A percentile compares a stretch with the other conserved stretches of the same genome.
Evolutionary conservation across 768 basidiomycete species (phyloP).

Genomic region (Trametes villosa): DNA sequence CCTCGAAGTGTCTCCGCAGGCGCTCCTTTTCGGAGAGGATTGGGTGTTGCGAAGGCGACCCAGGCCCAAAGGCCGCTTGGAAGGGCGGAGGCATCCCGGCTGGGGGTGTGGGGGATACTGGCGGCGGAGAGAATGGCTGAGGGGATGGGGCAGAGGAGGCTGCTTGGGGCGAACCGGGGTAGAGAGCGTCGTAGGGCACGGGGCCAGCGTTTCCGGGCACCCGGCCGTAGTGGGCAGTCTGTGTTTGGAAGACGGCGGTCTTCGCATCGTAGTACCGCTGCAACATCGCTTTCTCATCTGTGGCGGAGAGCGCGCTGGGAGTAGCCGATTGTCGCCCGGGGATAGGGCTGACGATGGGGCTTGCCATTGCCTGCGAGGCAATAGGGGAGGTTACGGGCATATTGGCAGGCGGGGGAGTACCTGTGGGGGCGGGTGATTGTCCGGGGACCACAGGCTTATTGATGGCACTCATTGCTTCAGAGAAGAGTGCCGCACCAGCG

Average conservation of each 20-base stretch:
- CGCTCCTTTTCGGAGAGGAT: conserved; percentile 69
- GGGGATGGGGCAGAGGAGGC: conserved; percentile 19
- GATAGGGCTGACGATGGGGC: neutral
- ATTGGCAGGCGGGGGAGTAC: conserved; percentile 19
- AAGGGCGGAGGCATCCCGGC: conserved; percentile 59
- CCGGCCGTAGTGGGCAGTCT: conserved; percentile 35
- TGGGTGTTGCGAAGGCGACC: conserved; percentile 40
- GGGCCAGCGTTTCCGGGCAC: conserved; percentile 38
- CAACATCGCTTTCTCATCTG: conserved; percentile 76
- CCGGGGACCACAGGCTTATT: conserved; percentile 18
- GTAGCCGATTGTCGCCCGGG: conserved; percentile 27
- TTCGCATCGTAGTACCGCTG: conserved; percentile 72
- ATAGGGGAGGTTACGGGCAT: conserved; percentile 12
- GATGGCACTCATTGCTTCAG: conserved; percentile 49
- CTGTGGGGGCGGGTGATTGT: neutral
- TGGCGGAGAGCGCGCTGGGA: conserved; percentile 50
- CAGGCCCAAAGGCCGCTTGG: conserved; percentile 42
- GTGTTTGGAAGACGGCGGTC: conserved; percentile 66
- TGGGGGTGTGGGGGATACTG: conserved; percentile 30
- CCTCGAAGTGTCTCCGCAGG: conserved; percentile 64
- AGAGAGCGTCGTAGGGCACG: conserved; percentile 66
- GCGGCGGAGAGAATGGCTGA: conserved; percentile 36
- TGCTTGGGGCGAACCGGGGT: conserved; percentile 40
- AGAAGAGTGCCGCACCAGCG: conserved; percentile 48
- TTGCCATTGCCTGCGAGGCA: neutral